Evolutionary conservation across 768 basidiomycete genomes (phyloP).

Genomic region (Termitomyces sp.): DNA sequence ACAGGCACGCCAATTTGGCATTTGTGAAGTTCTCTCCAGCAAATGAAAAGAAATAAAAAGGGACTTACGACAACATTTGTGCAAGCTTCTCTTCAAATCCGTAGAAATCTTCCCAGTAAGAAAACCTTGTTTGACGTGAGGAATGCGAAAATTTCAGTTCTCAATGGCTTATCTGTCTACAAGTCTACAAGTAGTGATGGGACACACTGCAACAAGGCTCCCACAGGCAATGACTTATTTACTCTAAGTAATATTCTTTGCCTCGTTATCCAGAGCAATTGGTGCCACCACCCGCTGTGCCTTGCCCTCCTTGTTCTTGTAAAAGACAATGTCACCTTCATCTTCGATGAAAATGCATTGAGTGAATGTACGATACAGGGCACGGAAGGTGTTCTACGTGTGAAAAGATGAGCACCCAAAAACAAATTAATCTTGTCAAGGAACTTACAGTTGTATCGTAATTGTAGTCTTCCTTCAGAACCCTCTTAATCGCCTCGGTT

Average conservation of each 20-base stretch:
- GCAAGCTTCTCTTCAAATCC: too few species aligned
- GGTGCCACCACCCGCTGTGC: constrained; percentile 28
- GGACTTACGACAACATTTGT: too few species aligned
- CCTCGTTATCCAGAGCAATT: constrained; percentile 6
- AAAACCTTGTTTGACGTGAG: too few species aligned
- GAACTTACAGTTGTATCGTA: constrained; percentile 49
- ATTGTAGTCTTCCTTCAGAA: constrained; percentile 55
- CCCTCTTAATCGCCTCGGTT: constrained; percentile 45
- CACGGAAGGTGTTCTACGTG: constrained; percentile 48
- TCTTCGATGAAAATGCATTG: constrained; percentile 62
- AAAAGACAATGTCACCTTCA: constrained; percentile 56
- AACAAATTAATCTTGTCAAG: neutral
- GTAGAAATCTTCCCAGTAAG: too few species aligned
- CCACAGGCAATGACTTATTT: too few species aligned
- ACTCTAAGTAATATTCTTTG: constrained; percentile 2
- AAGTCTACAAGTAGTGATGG: too few species aligned
- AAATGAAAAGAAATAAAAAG: too few species aligned
- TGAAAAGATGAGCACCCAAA: neutral
- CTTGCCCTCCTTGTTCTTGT: constrained; percentile 48
- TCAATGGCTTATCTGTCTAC: too few species aligned
- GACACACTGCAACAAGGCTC: too few species aligned
- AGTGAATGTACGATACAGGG: constrained; percentile 55
- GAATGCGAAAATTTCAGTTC: too few species aligned
- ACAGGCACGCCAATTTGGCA: too few species aligned
- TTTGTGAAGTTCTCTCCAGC: too few species aligned